Evolutionary conservation across 306 rosid genomes (phyloP).

Genomic region (Cicer arietinum): DNA sequence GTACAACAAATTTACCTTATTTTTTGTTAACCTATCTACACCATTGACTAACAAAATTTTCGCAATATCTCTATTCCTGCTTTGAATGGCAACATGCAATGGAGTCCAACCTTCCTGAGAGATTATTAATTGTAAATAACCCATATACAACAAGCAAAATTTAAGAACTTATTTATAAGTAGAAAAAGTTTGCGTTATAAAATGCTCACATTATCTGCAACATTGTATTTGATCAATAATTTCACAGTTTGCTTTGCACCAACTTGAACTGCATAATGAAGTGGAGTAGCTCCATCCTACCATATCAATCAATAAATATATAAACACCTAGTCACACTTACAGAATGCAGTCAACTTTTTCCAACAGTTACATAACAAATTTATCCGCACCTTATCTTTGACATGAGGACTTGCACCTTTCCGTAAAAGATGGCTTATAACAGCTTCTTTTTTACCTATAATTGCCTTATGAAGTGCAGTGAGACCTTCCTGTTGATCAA

Average conservation of each 20-base stretch:
- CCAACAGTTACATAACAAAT: conserved; percentile 23
- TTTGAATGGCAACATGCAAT: conserved; percentile 84
- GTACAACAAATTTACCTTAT: conserved; percentile 63
- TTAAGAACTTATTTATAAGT: conserved; percentile 4
- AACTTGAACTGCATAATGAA: conserved; percentile 94
- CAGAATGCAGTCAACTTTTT: conserved; percentile 24
- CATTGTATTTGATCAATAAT: conserved; percentile 76
- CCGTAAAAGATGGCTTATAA: conserved; percentile 87
- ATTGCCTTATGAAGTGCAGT: conserved; percentile 92
- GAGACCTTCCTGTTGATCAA: conserved; percentile 74
- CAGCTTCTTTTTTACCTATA: conserved; percentile 81
- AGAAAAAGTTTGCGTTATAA: conserved; percentile 8
- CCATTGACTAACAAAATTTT: conserved; percentile 85
- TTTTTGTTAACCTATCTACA: conserved; percentile 77
- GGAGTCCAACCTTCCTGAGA: conserved; percentile 97
- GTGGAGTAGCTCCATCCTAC: conserved; percentile 96
- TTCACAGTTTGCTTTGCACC: conserved; percentile 87
- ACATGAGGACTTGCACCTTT: conserved; percentile 91
- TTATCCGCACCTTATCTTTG: conserved; percentile 70
- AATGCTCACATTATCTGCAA: conserved; percentile 72
- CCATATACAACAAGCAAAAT: neutral
- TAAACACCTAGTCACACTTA: conserved; percentile 32
- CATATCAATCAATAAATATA: conserved; percentile 36
- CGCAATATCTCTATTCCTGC: conserved; percentile 82
- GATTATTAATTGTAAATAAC: conserved; percentile 14